phyloP scores from a whole-genome alignment of 352 stramenopile species.

The Globisporangium apiculatum region DNA sequence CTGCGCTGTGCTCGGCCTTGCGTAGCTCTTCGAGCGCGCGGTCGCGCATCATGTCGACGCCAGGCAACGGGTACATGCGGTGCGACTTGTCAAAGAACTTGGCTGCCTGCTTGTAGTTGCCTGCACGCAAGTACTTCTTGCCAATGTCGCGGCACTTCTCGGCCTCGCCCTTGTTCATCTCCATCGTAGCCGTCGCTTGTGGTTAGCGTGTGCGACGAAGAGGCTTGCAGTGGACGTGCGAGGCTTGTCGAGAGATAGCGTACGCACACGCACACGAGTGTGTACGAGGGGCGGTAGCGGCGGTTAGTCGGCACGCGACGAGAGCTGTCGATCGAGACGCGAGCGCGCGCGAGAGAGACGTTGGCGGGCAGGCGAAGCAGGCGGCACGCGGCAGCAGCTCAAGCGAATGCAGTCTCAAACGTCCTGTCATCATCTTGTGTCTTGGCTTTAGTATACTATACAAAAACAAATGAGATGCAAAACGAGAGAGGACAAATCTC shows the following conservation, averaged over 20 bases:
- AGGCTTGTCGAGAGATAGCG: too few relatives aligned
- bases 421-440: neutral
- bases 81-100: conserved; percentile 92
- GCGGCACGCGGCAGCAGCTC: neutral
- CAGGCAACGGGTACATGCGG: conserved; percentile 82
- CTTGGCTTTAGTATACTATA: neutral
- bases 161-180: conserved; percentile 91
- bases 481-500: neutral
- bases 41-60: conserved; percentile 75
- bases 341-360: neutral
- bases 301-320: neutral
- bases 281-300: neutral
- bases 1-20: conserved; percentile 7
- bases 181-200: conserved; percentile 32
- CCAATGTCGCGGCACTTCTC: conserved; percentile 90
- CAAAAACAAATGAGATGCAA: neutral
- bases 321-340: too few relatives aligned
- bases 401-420: neutral
- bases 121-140: conserved; percentile 81
- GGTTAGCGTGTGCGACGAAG: neutral
- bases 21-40: conserved; percentile 54
- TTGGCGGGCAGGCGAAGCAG: neutral
- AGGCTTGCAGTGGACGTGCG: too few relatives aligned
- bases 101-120: conserved; percentile 82
- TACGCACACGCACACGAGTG: neutral